Evolutionary conservation across 768 basidiomycete genomes (phyloP).

Genomic region (Dentipellis sp.): DNA sequence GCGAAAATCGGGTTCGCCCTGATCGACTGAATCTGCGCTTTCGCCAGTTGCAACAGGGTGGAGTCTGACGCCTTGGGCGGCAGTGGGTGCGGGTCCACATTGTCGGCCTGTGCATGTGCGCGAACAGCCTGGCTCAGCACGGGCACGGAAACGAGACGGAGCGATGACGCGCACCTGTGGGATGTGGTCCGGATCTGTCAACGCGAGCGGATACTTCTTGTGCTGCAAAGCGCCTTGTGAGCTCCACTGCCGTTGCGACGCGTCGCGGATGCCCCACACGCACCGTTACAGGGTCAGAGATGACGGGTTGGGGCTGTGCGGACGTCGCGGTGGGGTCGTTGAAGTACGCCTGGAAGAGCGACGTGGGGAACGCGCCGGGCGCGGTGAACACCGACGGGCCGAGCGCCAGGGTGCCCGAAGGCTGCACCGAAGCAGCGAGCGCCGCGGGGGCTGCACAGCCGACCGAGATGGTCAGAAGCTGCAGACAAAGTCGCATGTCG

Average conservation of each 20-base stretch:
- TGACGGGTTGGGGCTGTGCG: conserved; percentile 67
- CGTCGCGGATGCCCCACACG: neutral
- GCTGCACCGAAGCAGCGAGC: neutral
- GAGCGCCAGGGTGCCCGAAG: conserved; percentile 6
- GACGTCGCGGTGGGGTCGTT: conserved; percentile 66
- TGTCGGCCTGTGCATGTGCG: conserved; percentile 32
- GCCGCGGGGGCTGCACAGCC: neutral
- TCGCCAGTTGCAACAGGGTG: conserved; percentile 40
- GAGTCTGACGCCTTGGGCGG: conserved; percentile 44
- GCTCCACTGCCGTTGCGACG: neutral
- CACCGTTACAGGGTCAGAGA: conserved; percentile 64
- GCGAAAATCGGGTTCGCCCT: conserved; percentile 42
- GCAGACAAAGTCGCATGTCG: too few relatives aligned
- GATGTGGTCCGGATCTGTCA: conserved; percentile 56
- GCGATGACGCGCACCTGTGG: conserved; percentile 29
- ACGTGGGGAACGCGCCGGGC: conserved; percentile 57
- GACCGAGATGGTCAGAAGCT: neutral
- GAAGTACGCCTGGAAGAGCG: conserved; percentile 55
- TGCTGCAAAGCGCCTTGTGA: conserved; percentile 29
- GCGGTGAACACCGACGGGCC: conserved; percentile 45
- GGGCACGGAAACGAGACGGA: neutral
- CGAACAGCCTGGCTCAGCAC: neutral
- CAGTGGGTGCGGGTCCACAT: conserved; percentile 54
- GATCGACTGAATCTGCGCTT: conserved; percentile 50
- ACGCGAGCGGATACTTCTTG: conserved; percentile 43